These are phyloP conservation scores for Xylariaceae sp. DNA, from an alignment of 2,329 filamentous ascomycete genomes.

Conservation along the genomic window DNA sequence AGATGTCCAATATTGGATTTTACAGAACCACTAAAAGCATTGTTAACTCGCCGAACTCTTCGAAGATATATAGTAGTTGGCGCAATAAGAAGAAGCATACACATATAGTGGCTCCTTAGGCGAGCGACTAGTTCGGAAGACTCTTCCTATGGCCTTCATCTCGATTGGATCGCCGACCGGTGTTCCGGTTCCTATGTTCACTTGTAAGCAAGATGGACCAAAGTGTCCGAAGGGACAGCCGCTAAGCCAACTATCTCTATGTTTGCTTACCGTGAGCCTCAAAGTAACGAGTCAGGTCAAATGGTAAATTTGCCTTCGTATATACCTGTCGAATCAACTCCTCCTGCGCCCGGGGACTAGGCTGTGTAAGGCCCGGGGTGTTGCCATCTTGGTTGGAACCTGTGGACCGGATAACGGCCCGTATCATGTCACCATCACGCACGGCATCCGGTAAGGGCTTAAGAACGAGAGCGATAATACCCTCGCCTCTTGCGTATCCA, in stretches of 20 bases:
- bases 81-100: no score
- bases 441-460: slow-evolving; percentile 54
- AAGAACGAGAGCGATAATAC: slow-evolving; percentile 51
- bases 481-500: slow-evolving; percentile 51
- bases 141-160: slow-evolving; percentile 41
- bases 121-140: slow-evolving; percentile 29
- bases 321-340: slow-evolving; percentile 40
- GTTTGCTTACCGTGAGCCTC: slow-evolving; percentile 36
- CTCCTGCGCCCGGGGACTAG: slow-evolving; percentile 36
- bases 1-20: slow-evolving; percentile 35
- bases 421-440: slow-evolving; percentile 42
- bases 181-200: slow-evolving; percentile 47
- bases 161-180: slow-evolving; percentile 46
- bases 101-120: slow-evolving; percentile 30
- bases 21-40: slow-evolving; percentile 25
- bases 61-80: slow-evolving; percentile 25
- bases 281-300: slow-evolving; percentile 33
- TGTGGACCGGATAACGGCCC: slow-evolving; percentile 40
- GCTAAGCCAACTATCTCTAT: not conserved
- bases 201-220: no score
- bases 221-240: no score
- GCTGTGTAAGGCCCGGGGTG: slow-evolving; percentile 35
- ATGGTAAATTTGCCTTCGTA: slow-evolving; percentile 25
- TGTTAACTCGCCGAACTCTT: not conserved
- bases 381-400: slow-evolving; percentile 37